Evolutionary conservation across 2,329 filamentous ascomycete species (phyloP), one percentile per base, ranked within the genome.

Genomic region (Diaporthe eres): DNA sequence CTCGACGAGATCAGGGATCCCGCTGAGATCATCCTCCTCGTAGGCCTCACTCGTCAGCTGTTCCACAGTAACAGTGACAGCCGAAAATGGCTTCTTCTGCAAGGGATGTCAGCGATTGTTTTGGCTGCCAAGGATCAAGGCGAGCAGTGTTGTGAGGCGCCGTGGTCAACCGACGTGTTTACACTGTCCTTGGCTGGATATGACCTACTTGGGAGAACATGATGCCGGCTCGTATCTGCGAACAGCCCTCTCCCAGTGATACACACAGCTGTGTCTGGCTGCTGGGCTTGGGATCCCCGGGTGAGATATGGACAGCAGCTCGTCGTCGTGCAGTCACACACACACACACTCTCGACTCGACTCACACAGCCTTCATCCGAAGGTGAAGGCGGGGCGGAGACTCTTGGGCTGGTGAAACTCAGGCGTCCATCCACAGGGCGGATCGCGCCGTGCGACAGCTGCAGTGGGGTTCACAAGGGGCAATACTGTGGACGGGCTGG

Each of bases 1-100:
- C 84, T 99, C 97, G 78, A 98, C 94, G 34, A 99, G 91, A 81
- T 98, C 96, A 55, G 96, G 94, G 78, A 99, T 95, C 34, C 96
- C 97, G 80, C 94, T 94, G 51, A 97, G 88, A 83, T 98, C 96
- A 83, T 98, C 95, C 82, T 97, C 95, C 77, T 97, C 94, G 84
- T 94, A 97, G 77, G 94, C 89, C 85, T 98, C 96, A 81, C 94
- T 93, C 1, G 96, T 98, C 80, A 98, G 90, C 76, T 93, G 93
- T 85, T 98, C 97, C 80, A 99, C 91, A 78, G 95, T 94, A 73
- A 98, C 96, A 49, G 96, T 98, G 78, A 99, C 93, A 57, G 97
- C 95, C 82, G 97, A 95, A 84, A 95, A 98, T 4, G 96, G 96
- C 84, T 97, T 97, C 87, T 96, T 92, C 87, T 93, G 80, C 76